Conservation (phyloP, 192 early-diverging fungal genomes). For the Phycomyces nitens region DNA sequence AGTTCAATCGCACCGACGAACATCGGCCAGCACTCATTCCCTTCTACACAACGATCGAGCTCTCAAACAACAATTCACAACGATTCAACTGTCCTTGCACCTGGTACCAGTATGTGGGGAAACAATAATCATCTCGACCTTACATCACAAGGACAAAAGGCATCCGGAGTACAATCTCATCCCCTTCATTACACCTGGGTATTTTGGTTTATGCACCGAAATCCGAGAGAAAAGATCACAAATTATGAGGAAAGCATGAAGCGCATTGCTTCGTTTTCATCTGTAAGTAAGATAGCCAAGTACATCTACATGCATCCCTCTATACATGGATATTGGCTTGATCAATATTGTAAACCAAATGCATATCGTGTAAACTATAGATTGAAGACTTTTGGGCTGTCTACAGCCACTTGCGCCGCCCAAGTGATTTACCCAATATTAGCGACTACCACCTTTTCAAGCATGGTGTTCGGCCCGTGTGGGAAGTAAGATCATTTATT, state of each 20-base stretch:
- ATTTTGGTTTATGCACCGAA: slow-evolving; percentile 93
- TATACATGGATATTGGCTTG: no score
- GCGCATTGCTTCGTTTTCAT: slow-evolving; percentile 76
- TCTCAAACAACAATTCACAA: background rate
- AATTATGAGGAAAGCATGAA: slow-evolving; percentile 90
- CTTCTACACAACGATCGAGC: background rate
- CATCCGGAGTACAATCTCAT: slow-evolving; percentile 35
- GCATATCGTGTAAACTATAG: no score
- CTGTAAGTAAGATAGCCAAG: slow-evolving; percentile 39
- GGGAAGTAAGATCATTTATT: slow-evolving; percentile 62
- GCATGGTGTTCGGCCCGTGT: slow-evolving; percentile 86
- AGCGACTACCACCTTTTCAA: slow-evolving; percentile 94
- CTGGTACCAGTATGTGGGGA: background rate
- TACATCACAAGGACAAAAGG: background rate
- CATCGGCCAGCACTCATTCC: background rate
- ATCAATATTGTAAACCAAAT: no score
- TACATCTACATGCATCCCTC: background rate
- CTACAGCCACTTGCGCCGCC: slow-evolving; percentile 76
- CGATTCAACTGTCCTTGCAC: background rate
- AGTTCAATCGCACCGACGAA: background rate
- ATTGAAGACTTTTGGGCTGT: slow-evolving; percentile 79
- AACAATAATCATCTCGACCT: background rate
- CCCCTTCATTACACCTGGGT: slow-evolving; percentile 82
- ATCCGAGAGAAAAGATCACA: slow-evolving; percentile 77
- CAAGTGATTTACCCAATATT: slow-evolving; percentile 79